phyloP scores from a whole-genome alignment of 192 early-diverging fungal genomes.

The Podila verticillata region DNA sequence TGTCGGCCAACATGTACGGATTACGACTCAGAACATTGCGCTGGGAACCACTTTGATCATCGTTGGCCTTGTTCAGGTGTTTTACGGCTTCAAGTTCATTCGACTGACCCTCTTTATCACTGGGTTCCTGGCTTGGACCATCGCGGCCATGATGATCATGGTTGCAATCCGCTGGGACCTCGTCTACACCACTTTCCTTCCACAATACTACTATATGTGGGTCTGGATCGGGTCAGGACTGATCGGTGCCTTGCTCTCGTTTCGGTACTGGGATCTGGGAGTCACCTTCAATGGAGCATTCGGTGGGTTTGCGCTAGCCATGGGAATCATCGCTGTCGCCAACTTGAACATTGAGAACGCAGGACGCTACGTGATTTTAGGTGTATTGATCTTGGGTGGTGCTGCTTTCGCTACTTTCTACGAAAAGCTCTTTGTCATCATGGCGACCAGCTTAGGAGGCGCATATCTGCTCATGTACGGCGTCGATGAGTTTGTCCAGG shows the following conservation, averaged over 20 bases:
- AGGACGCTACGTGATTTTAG: constrained; percentile 42
- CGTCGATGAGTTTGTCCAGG: constrained; percentile 59
- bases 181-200: constrained; percentile 38
- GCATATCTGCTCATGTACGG: constrained; percentile 61
- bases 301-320: constrained; percentile 41
- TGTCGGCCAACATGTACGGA: constrained; percentile 20
- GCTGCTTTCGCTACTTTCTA: constrained; percentile 46
- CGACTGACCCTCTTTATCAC: constrained; percentile 30
- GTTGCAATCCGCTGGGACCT: constrained; percentile 46
- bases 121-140: constrained; percentile 40
- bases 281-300: constrained; percentile 41
- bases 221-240: constrained; percentile 34
- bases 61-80: constrained; percentile 31
- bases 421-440: constrained; percentile 56
- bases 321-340: constrained; percentile 37
- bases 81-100: constrained; percentile 45
- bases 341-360: constrained; percentile 25
- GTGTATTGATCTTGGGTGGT: constrained; percentile 43
- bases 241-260: constrained; percentile 17
- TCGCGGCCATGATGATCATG: constrained; percentile 43
- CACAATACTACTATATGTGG: constrained; percentile 38
- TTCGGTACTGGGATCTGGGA: constrained; percentile 49
- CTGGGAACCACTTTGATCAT: constrained; percentile 26
- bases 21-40: constrained; percentile 22
- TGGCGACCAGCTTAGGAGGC: constrained; percentile 60